Evolutionary conservation across 148 eudicot species (phyloP), one percentile per base, ranked within the genome.

Genomic region (Rhododendron simsii): DNA sequence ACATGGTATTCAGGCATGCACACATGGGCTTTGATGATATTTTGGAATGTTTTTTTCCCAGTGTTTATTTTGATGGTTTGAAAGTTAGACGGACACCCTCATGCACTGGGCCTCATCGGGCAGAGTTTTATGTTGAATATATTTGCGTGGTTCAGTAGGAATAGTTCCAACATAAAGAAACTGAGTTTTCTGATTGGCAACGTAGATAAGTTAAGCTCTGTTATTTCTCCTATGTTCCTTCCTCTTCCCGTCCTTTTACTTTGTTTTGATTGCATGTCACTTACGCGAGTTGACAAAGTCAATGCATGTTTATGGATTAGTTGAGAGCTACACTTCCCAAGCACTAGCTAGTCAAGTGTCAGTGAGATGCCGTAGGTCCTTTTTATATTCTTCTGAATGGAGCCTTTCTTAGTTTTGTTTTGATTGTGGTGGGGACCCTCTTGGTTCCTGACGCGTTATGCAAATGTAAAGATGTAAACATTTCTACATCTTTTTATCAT

Each of bases 1-100:
- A 88, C 93, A 95, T 93, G 98, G 99, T 92, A 91, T 94, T 88
- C 99, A 97, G 94, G 99, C 90, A 94, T 85, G 95, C 91, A 89
- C 80, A 83, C 90, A 51, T 85, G 86, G 44, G 44, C 81, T 59
- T 80, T 81, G 53, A 35, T 53, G 3, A 3, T 30, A 1, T 80
- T 45, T 63, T 85, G 33, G 2, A 65, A 21, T 20, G 9, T 16
- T 82, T 61, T 4, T 16, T 48, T 48, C 13, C 51, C 65, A 21
- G 44, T 35, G 37, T 65, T 59, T 23, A 47, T 16, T 35, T 37
- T 78, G 51, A 44, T 83, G 10, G 28, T 80, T 51, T 33, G 63
- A 86, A 51, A 74, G 8, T 67, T 18, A 71, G 26, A 26, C 2
- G 7, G 76, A 71, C 21, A 18, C 48, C 48, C 26, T 83, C 61